These are phyloP conservation scores for Alternaria infectoria DNA, from an alignment of 2,329 filamentous ascomycete genomes.

Conservation along the genomic window DNA sequence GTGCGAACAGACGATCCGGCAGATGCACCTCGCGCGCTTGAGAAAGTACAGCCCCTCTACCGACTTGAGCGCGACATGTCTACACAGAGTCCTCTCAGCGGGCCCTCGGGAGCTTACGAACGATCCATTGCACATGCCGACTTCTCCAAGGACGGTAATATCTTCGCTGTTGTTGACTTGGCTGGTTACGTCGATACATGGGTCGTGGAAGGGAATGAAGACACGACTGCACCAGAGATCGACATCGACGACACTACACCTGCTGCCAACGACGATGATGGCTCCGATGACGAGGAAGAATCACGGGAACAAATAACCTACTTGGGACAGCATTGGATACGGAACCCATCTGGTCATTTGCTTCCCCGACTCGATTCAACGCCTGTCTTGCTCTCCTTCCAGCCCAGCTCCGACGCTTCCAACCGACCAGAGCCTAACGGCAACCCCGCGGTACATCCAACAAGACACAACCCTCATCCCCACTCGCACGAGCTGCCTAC, in stretches of 20 bases:
- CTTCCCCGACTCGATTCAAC: slow-evolving; percentile 55
- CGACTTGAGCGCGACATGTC: slow-evolving; percentile 41
- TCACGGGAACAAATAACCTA: slow-evolving; percentile 56
- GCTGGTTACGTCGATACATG: slow-evolving; percentile 88
- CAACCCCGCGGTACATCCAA: slow-evolving; percentile 58
- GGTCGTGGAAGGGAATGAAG: slow-evolving; percentile 68
- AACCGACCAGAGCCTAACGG: slow-evolving; percentile 47
- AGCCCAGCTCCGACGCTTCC: slow-evolving; percentile 41
- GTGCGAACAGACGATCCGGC: slow-evolving; percentile 50
- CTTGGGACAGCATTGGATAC: slow-evolving; percentile 72
- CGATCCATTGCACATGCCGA: slow-evolving; percentile 74
- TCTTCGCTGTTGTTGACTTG: slow-evolving; percentile 80
- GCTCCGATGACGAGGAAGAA: slow-evolving; percentile 56
- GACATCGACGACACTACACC: slow-evolving; percentile 44
- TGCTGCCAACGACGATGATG: slow-evolving; percentile 38
- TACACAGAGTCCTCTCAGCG: slow-evolving; percentile 56
- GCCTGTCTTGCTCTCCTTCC: slow-evolving; percentile 56
- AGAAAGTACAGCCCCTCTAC: slow-evolving; percentile 48
- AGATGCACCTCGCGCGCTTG: slow-evolving; percentile 48
- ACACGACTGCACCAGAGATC: slow-evolving; percentile 52
- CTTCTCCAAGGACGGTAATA: slow-evolving; percentile 80
- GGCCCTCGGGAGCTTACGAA: slow-evolving; percentile 77
- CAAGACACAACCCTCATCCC: slow-evolving; percentile 58
- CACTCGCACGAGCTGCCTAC: slow-evolving; percentile 64
- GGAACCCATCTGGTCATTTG: slow-evolving; percentile 68